A percentile compares a stretch with the other conserved stretches of the same genome.
These are phyloP conservation scores for Cladosporium phlei DNA, from an alignment of 2,329 filamentous ascomycete species.

Conservation along the genomic window DNA sequence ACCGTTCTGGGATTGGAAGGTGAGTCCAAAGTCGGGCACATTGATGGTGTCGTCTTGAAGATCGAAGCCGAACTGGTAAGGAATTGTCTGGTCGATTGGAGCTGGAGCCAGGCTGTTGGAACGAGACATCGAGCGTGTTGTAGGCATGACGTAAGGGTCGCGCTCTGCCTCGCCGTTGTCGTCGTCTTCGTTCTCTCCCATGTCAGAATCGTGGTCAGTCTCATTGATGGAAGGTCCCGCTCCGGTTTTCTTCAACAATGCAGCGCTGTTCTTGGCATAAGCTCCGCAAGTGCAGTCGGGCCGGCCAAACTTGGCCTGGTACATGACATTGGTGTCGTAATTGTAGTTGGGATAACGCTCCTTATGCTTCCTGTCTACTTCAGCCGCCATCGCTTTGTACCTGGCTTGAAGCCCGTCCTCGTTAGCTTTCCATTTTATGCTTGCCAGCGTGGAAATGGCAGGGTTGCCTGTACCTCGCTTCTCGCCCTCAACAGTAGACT, in stretches of 20 bases:
- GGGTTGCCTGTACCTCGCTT: conserved; percentile 8
- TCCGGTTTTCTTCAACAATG: too few species aligned
- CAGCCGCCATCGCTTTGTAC: conserved; percentile 3
- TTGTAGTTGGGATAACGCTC: conserved; percentile 12
- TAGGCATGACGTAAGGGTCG: neutral
- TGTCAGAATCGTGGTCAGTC: neutral
- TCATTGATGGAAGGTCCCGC: too few species aligned
- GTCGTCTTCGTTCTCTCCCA: neutral
- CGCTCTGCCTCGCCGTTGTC: conserved; percentile 7
- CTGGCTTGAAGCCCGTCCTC: neutral
- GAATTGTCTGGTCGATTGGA: neutral
- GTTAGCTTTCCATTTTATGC: conserved; percentile 2
- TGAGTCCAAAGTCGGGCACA: too few species aligned
- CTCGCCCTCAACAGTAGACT: neutral
- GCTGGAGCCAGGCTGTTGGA: too few species aligned
- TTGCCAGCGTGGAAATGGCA: conserved; percentile 10
- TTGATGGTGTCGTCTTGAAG: neutral
- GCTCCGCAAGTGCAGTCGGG: conserved; percentile 16
- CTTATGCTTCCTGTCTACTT: conserved; percentile 9
- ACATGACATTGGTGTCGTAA: conserved; percentile 7
- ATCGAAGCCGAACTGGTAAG: neutral
- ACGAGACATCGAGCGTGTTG: neutral
- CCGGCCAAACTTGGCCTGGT: conserved; percentile 11
- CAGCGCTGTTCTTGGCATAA: conserved; percentile 11
- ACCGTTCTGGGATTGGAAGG: too few species aligned